These are phyloP conservation scores for Ruellia speciosa DNA, from an alignment of 305 asterid genomes.

Conservation along the genomic window DNA sequence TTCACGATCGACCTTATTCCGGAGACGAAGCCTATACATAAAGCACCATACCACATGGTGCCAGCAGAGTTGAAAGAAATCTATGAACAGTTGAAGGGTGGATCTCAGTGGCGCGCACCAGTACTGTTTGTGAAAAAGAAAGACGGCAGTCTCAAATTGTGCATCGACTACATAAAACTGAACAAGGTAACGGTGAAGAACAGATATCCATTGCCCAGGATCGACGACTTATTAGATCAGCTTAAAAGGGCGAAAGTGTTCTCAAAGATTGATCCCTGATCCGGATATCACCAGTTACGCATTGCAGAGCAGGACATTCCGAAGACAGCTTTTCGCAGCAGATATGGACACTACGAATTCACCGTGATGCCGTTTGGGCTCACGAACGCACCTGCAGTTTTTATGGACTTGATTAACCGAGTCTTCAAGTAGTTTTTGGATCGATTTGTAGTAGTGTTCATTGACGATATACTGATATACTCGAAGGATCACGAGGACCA, in stretches of 20 bases:
- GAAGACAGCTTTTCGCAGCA: neutral
- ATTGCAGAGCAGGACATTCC: neutral
- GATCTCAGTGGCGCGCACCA: neutral
- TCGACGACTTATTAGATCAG: constrained; percentile 1
- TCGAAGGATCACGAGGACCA: no score
- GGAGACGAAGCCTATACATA: neutral
- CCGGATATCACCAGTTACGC: neutral
- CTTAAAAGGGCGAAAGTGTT: neutral
- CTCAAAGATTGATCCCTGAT: neutral
- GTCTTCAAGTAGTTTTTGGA: no score
- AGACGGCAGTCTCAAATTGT: neutral
- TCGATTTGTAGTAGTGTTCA: no score
- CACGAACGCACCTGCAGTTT: neutral
- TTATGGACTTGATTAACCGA: neutral
- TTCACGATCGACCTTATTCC: neutral
- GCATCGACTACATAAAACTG: neutral
- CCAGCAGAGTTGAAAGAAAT: neutral
- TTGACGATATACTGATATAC: neutral
- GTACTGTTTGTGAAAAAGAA: neutral
- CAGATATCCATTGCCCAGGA: neutral
- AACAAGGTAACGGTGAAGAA: neutral
- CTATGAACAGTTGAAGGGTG: neutral
- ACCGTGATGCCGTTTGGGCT: neutral
- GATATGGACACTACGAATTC: neutral
- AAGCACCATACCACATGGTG: neutral